A percentile compares a stretch with the other conserved stretches of the same genome.
Evolutionary conservation across 2,329 filamentous ascomycete species (phyloP).

Genomic region (Sphaerulina musiva): DNA sequence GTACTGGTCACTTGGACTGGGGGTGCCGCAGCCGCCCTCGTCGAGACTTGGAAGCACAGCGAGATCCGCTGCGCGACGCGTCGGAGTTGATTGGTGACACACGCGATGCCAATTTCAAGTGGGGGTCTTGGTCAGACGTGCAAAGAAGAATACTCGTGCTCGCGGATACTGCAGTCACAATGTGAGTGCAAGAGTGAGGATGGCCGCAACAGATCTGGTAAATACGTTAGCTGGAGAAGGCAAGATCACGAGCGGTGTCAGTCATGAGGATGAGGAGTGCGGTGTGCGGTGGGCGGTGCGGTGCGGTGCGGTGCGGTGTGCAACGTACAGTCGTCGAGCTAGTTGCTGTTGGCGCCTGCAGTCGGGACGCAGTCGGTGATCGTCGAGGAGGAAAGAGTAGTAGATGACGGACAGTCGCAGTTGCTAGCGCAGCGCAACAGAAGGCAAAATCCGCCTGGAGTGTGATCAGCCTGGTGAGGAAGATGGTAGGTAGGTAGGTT

Average conservation of each 20-base stretch:
- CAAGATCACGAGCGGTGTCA: neutral
- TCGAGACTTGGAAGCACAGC: neutral
- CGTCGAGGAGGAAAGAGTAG: neutral
- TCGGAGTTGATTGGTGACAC: neutral
- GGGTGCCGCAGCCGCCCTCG: neutral
- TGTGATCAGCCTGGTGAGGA: neutral
- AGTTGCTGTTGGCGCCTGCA: neutral
- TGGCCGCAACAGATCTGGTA: slow-evolving; percentile 1
- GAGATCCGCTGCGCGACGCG: neutral
- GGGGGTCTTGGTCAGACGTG: neutral
- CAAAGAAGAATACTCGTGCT: slow-evolving; percentile 1
- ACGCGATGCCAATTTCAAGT: neutral
- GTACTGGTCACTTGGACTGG: neutral
- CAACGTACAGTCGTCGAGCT: neutral
- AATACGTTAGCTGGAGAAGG: slow-evolving; percentile 7
- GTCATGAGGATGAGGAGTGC: neutral
- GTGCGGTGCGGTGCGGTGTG: neutral
- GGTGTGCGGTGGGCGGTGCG: neutral
- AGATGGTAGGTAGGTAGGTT: slow-evolving; percentile 7
- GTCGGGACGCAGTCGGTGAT: neutral
- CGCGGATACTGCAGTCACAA: neutral
- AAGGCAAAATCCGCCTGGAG: slow-evolving; percentile 1
- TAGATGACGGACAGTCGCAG: slow-evolving; percentile 1
- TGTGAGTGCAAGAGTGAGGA: neutral
- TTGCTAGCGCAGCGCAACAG: slow-evolving; percentile 12